Base-by-base conservation (phyloP, 2,329 filamentous ascomycete genomes). In the Alternaria consortialis region DNA sequence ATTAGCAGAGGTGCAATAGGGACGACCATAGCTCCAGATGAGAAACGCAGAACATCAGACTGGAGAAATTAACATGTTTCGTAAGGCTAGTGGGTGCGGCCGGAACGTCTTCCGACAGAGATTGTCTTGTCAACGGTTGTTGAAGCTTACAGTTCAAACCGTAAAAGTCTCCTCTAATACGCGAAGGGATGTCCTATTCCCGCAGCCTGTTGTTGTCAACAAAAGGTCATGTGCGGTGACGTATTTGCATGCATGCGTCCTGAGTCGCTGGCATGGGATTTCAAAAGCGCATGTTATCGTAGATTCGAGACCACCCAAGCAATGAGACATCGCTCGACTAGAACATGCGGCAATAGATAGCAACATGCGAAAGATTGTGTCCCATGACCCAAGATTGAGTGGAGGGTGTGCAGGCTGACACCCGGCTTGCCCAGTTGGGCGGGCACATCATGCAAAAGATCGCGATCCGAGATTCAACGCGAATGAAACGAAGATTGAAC, bases 381-480 rank as follows among this genome's bases (percentile, higher is more conserved):
- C 47, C 46, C 47, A 46, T 40, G 40, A 44, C 20, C 53, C 23
- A 40, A 42, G 11, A 46, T 40, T 52, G 47, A 27, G 53, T 57
- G 52, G 53, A 2, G 58, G 58, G 27, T 56, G 55, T 57, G 53
- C 58, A 57, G 42, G 34, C 50, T 53, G 56, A 27, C 53, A 9
- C 34, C 34, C 17, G 46, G 43, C 43, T 44, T 39, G 27, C 53
- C 32, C 27, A 47, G 46, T 32, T 23, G 36, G 57, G 46, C 55
- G 46, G 39, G 53, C 27, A 50, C 27, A 29, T 5, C 25, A 51
- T 56, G 57, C 53, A 37, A 6, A 27, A 37, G 23, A 60, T 60
- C 53, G 39, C 39, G 53, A 60, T 56, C 25, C 23, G 32, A 9
- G 9, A n/a, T 36, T 50, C 20, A 9, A 50, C 32, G 15, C 31